Conservation (phyloP, 805 yeast species). For the Candida golubevii region DNA sequence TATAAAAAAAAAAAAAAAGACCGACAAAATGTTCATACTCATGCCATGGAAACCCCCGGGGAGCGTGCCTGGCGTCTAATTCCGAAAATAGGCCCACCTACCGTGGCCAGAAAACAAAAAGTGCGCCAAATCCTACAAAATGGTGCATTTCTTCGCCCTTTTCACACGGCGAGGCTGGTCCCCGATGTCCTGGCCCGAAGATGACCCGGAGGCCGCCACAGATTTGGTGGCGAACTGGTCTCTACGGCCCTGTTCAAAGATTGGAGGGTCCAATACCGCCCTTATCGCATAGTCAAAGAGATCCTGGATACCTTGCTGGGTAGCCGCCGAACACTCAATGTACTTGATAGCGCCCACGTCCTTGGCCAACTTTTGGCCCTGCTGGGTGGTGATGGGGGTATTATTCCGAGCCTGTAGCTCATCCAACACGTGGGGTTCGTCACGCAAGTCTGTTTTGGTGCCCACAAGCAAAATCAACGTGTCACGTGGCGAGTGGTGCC, state of each 20-base stretch:
- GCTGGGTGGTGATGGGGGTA: constrained; percentile 56
- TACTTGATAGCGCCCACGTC: constrained; percentile 71
- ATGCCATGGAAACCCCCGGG: no score
- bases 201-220: constrained; percentile 9
- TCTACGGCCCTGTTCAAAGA: constrained; percentile 8
- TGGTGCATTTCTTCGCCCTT: constrained; percentile 37
- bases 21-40: no score
- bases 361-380: constrained; percentile 64
- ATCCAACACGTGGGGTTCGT: constrained; percentile 70
- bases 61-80: no score
- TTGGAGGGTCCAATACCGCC: constrained; percentile 56
- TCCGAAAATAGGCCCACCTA: no score
- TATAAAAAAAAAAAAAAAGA: no score
- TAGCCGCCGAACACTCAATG: constrained; percentile 86
- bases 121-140: constrained; percentile 24
- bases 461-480: constrained; percentile 72
- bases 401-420: constrained; percentile 59
- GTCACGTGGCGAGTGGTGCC: constrained; percentile 75
- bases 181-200: neutral
- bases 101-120: no score
- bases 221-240: constrained; percentile 8
- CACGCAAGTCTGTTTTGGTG: constrained; percentile 84
- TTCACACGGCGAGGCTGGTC: constrained; percentile 22
- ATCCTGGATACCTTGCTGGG: constrained; percentile 80
- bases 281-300: constrained; percentile 81